Evolutionary conservation across 2,329 filamentous ascomycete species (phyloP), one percentile per base, ranked within the genome.

Genomic region (Microdochium nivale): DNA sequence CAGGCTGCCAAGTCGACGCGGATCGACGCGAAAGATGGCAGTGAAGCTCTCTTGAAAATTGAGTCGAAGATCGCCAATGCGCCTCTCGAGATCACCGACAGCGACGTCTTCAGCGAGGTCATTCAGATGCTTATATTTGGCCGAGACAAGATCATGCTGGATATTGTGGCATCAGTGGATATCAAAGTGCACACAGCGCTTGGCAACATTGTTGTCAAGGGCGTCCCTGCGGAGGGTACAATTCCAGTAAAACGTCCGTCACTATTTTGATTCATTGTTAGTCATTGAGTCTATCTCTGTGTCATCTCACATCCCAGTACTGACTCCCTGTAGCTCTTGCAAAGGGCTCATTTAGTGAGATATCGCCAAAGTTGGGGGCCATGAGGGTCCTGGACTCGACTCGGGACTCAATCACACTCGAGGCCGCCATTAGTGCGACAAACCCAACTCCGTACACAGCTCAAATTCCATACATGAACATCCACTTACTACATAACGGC

Each of bases 181-280:
- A 87, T 91, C 57, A 82, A 88, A 62, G 81, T 96, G 49, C 76
- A 83, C 53, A 96, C 91, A 27, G 84, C 87, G 25, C 76, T 99
- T 56, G 94, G 94, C 48, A 76, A 85, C 59, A 80, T 97, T 62
- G 79, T 86, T 51, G 74, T 97, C 61, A 89, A 88, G 67, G 83
- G 86, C 58, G 86, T 99, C 62, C 92, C 92, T 48, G 90, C 83
- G 67, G 79, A 90, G 74, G 91, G 94, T 60, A 81, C 85, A 63
- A 84, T 99, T 64, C 88, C 88, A 70, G 82, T 97, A 74, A 95
- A 95, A 81, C 88, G 90, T 96, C 86, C 83, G 91, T 89, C 76
- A 44, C 19, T 44, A 19, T 44, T 44, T 44, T 44, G 40, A 44
- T 70, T 77, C 60, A 60, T 53, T 76, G 70, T 74, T 78, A 44